Evolutionary conservation across 192 early-diverging fungal species (phyloP), one percentile per base, ranked within the genome.

Genomic region (Linnemannia exigua): DNA sequence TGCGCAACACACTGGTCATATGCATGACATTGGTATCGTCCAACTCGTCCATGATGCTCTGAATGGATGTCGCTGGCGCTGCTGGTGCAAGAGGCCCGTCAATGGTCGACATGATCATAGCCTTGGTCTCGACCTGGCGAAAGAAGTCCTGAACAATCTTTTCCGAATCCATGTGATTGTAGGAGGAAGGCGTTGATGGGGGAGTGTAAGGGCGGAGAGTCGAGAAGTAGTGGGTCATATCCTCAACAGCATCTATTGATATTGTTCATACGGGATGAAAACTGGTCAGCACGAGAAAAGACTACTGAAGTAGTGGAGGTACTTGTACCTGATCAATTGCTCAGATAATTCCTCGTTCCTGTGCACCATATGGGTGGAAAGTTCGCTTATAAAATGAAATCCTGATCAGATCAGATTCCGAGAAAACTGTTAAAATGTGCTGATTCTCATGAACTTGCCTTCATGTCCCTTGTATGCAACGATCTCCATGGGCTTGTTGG

Each of bases 1-100:
- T 95, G 88, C 96, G 94, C 78, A 93, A 87, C 41, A 97, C 95
- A 79, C 92, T 95, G 35, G 96, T 96, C 88, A 94, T 82, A 63
- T 94, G 89, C 82, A 91, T 87, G 28, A 61, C 79, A 17, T 72
- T 86, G 36, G 74, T 80, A 44, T 80, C 77, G 1, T 87, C 76
- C 41, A 68, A 9, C 36, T 77, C 72, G 28, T 70, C 75, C 73
- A 84, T 83, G 52, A 79, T 76, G 67, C 51, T 77, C 25, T 75
- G 58, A 22, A 52, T 25, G 19, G 71, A 44, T 25, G 69, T 73
- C 44, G 41, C 16, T 71, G 70, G 22, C 25, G n/a, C 44, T 19
- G 41, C 41, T 6, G 41, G 41, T 44, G 67, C 25, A 9, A 75
- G 17, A 33, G 28, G 73, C 12, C 74, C 80, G 20, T 76, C 74